Evolutionary conservation across 2,329 filamentous ascomycete genomes (phyloP).

Genomic region (Rosellinia necatrix): DNA sequence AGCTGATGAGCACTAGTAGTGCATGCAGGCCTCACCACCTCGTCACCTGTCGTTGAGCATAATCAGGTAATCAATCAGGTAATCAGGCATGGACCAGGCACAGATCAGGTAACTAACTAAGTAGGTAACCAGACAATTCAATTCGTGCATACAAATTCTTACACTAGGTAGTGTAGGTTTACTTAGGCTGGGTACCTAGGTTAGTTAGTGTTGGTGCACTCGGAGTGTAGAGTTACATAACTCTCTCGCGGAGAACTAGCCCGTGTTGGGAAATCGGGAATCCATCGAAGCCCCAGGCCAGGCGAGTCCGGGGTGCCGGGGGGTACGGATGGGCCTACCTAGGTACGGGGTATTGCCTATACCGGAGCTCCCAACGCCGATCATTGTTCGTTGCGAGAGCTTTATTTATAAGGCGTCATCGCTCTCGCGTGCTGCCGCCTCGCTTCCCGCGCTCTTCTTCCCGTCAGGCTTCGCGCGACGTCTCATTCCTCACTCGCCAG

Average conservation of each 20-base stretch:
- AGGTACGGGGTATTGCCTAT: constrained; percentile 23
- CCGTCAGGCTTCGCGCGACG: constrained; percentile 19
- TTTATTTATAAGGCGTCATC: constrained; percentile 27
- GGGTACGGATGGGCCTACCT: constrained; percentile 7
- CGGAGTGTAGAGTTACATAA: too few relatives aligned
- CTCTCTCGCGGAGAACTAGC: not conserved
- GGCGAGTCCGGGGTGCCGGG: not conserved
- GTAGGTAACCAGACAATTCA: too few relatives aligned
- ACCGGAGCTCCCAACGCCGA: constrained; percentile 16
- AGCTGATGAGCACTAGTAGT: not conserved
- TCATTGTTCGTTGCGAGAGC: constrained; percentile 8
- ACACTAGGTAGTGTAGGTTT: too few relatives aligned
- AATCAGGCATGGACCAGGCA: too few relatives aligned
- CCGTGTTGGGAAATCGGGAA: not conserved
- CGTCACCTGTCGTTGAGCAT: not conserved
- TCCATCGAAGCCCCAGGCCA: not conserved
- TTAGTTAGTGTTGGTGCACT: too few relatives aligned
- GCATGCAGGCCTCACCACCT: constrained; percentile 1
- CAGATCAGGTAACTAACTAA: too few relatives aligned
- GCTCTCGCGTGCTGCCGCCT: constrained; percentile 1
- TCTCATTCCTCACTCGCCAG: constrained; percentile 17
- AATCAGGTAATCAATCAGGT: too few relatives aligned
- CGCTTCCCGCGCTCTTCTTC: not conserved
- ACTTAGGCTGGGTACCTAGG: too few relatives aligned
- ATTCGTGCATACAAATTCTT: too few relatives aligned